phyloP scores from a whole-genome alignment of 257 asterid species.

The Voacanga thouarsii region DNA sequence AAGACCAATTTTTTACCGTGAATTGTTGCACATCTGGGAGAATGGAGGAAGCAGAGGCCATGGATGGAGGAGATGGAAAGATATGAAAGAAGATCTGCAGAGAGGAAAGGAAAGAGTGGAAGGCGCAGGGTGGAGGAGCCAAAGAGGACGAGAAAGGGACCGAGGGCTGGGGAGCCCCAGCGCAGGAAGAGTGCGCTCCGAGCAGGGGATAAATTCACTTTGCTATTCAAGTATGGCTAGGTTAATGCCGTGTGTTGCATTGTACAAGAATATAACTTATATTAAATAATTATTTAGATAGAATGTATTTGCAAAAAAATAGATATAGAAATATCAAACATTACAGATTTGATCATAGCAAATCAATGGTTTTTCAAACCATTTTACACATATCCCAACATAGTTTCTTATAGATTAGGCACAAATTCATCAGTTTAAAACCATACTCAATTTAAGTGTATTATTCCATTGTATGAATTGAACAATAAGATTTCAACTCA shows the following conservation, averaged over 20 bases:
- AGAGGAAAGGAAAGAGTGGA: neutral
- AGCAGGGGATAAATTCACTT: neutral
- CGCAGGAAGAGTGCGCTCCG: neutral
- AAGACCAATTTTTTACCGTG: neutral
- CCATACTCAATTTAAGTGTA: neutral
- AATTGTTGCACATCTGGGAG: neutral
- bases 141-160: no score
- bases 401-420: neutral
- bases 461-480: neutral
- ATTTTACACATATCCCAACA: neutral
- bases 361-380: neutral
- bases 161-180: no score
- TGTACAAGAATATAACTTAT: no score
- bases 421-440: neutral
- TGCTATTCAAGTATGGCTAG: no score
- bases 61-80: neutral
- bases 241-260: no score
- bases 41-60: no score
- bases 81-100: neutral
- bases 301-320: no score
- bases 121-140: neutral
- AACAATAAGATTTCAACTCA: neutral
- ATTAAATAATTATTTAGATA: no score
- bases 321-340: neutral
- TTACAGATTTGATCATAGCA: neutral